These are phyloP conservation scores for Sclerotinia spermophila DNA, from an alignment of 2,329 filamentous ascomycete genomes.

Conservation along the genomic window DNA sequence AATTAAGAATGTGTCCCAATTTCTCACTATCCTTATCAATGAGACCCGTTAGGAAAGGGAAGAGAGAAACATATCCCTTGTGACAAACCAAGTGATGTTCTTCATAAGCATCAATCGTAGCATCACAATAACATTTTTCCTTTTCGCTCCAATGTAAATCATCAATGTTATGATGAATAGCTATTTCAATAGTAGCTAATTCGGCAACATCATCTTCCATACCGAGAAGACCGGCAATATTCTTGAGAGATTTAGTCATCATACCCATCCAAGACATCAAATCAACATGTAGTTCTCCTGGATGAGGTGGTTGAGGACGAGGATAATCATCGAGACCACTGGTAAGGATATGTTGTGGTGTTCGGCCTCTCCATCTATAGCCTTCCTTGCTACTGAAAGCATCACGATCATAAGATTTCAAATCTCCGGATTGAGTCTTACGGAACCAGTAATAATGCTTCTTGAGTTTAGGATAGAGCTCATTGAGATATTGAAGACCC, in stretches of 20 bases:
- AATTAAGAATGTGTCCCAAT: constrained; percentile 69
- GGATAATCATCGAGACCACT: constrained; percentile 97
- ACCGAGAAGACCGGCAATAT: constrained; percentile 72
- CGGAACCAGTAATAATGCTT: constrained; percentile 95
- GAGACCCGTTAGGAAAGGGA: constrained; percentile 85
- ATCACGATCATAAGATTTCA: constrained; percentile 86
- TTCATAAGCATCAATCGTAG: constrained; percentile 92
- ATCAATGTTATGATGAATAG: constrained; percentile 80
- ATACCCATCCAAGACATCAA: constrained; percentile 96
- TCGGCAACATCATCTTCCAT: constrained; percentile 71
- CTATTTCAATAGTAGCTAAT: constrained; percentile 67
- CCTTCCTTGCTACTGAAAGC: constrained; percentile 87
- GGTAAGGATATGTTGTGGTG: constrained; percentile 80
- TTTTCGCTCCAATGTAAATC: constrained; percentile 89
- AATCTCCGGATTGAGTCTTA: constrained; percentile 82
- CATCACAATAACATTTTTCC: constrained; percentile 84
- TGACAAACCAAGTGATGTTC: constrained; percentile 88
- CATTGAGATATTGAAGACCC: constrained; percentile 66
- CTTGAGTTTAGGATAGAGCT: constrained; percentile 81
- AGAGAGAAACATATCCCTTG: constrained; percentile 91
- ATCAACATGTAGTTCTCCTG: constrained; percentile 92
- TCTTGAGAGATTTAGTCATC: constrained; percentile 82
- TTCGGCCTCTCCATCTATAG: constrained; percentile 92
- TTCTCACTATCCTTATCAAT: constrained; percentile 69
- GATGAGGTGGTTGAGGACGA: constrained; percentile 86